Evolutionary conservation across 345 rosid species (phyloP), one percentile per base, ranked within the genome.

Genomic region (Cardamine chenopodiifolia): DNA sequence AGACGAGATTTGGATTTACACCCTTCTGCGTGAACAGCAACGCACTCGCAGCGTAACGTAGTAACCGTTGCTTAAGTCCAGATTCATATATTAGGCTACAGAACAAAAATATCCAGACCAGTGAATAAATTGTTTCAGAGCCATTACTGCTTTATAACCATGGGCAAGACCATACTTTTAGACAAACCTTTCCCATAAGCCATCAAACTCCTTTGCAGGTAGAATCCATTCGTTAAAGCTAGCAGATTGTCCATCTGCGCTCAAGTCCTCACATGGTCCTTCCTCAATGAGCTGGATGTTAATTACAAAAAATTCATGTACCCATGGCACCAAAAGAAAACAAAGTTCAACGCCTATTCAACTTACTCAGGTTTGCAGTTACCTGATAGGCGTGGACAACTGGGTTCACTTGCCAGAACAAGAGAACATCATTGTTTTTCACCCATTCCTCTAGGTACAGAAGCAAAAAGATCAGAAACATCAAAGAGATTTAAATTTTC

Each of bases 361-460:
- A 49, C 20, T 39, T 15, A 45, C 48, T 25, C 25, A 70, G 42
- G 32, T 19, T 63, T 53, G 69, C 39, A 70, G 35, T 44, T 82
- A 95, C 98, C 99, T 92, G 98, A 82, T 88, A 95, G 78, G 94
- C 97, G 47, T 89, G 98, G 45, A 92, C 92, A 62, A 86, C 82
- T 26, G 90, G 99, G 66, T 87, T 92, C 72, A 92, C 98, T 85
- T 92, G 99, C 99, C 97, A 95, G 85, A 95, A 95, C 85, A 95
- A 83, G 83, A 88, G 94, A 79, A 90, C 82, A 39, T 84, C 91
- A 74, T 90, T 91, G 64, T 85, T 90, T 52, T 74, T 83, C 72
- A 81, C 86, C 89, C 94, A 89, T 72, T 95, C 98, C 75, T 88
- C 99, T 92, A 65, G 70, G 81, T 32, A 68, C 55, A 78, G 58